A percentile compares a stretch with the other conserved stretches of the same genome.
phyloP scores from a whole-genome alignment of 768 basidiomycete species.

The Calvatia gigantea region DNA sequence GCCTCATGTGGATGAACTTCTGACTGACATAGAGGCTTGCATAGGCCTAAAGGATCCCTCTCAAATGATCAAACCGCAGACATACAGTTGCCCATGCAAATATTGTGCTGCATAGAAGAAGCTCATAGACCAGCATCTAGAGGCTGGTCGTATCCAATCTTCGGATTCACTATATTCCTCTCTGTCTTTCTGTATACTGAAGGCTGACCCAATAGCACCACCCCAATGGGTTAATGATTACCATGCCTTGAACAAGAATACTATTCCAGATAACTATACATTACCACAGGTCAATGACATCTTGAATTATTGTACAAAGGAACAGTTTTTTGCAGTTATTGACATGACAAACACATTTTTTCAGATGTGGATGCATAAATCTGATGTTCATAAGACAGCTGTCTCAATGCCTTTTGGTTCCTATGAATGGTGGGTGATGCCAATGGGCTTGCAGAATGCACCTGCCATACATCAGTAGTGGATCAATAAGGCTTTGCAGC shows the following conservation, averaged over 20 bases:
- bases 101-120: constrained; percentile 27
- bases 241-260: constrained; percentile 21
- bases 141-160: constrained; percentile 24
- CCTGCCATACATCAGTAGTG: constrained; percentile 27
- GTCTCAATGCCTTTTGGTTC: constrained; percentile 33
- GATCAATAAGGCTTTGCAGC: constrained; percentile 20
- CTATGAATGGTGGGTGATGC: constrained; percentile 17
- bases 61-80: constrained; percentile 13
- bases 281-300: constrained; percentile 23
- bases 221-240: constrained; percentile 36
- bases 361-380: constrained; percentile 18
- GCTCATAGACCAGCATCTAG: constrained; percentile 25
- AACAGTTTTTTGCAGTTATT: constrained; percentile 15
- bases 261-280: constrained; percentile 19
- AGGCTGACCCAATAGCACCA: constrained; percentile 21
- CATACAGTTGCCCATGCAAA: constrained; percentile 27
- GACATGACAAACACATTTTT: constrained; percentile 15
- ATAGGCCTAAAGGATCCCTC: constrained; percentile 25
- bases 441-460: constrained; percentile 13
- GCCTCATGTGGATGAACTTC: constrained; percentile 15
- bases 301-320: constrained; percentile 18
- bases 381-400: constrained; percentile 26
- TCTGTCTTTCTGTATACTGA: constrained; percentile 34
- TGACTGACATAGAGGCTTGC: not conserved
- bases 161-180: constrained; percentile 27